Evolutionary conservation across 805 yeast species (phyloP), one percentile per base, ranked within the genome.

Genomic region (Pichia nanzhaoensis): DNA sequence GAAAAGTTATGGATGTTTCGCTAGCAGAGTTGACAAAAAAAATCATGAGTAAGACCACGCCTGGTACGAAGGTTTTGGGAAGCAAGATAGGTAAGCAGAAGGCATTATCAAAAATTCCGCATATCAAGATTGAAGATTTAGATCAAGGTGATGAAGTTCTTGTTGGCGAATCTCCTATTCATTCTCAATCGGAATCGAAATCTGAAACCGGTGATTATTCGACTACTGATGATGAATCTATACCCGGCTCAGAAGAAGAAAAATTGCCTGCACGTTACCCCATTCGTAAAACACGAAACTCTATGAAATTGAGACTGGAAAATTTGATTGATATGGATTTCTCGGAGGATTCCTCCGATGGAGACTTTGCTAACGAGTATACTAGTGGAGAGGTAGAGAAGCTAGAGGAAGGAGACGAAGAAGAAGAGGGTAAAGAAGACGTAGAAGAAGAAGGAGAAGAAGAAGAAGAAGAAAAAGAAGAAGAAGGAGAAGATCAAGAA

Each of bases 11-110:
- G 24, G 39, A 46, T 24, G 49, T 51, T 7, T 51, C 56, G 2
- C 37, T 50, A 6, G 52, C 46, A n/a, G 50, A 50, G 18, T 33
- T 53, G 28, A 51, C 55, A 5, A 37, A 39, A 32, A 49, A 51
- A 10, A 46, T 53, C 12, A 51, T 50, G 42, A 38, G 51, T 13
- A 39, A 41, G 24, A 31, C 48, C 1, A 32, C 19, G 6, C 5
- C 33, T 13, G 16, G 16, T 13, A 30, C n/a, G 6, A 30, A 30
- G 12, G n/a, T 9, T 7, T 10, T 10, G 30, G 16, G 22, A 9
- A 14, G 32, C 13, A 22, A 22, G 18, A 34, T 17, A 24, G 34
- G 14, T 30, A 18, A 19, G 14, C 1, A 19, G 8, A 36, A 31
- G 9, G 9, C 12, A 10, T 13, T 8, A 28, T 12, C 39, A 5